A percentile compares a stretch with the other conserved stretches of the same genome.
These are phyloP conservation scores for Coniochaeta sp. DNA, from an alignment of 2,329 filamentous ascomycete species.

Conservation along the genomic window DNA sequence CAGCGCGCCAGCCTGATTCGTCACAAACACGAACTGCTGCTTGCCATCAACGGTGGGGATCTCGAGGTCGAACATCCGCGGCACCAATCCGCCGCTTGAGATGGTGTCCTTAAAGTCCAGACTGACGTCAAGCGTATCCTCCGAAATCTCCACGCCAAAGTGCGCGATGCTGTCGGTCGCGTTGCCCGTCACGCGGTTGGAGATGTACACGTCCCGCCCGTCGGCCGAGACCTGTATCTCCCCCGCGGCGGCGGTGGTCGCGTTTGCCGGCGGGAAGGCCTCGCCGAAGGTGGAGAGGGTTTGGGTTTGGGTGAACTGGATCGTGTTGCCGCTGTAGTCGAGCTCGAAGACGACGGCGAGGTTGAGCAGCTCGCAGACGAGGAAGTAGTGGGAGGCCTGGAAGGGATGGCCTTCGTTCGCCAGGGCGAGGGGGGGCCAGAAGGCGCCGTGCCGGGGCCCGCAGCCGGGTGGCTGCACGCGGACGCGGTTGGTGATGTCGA, in stretches of 20 bases:
- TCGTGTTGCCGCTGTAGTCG: conserved; percentile 25
- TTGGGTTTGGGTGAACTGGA: conserved; percentile 29
- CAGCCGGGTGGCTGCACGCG: conserved; percentile 28
- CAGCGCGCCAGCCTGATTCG: conserved; percentile 35
- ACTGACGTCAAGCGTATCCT: conserved; percentile 18
- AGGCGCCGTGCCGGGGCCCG: conserved; percentile 44
- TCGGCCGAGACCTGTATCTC: conserved; percentile 35
- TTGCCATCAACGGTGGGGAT: conserved; percentile 20
- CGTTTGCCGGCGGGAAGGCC: conserved; percentile 24
- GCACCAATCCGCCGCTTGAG: conserved; percentile 27
- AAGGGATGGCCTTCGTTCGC: neutral
- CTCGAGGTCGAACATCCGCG: conserved; percentile 40
- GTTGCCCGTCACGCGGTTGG: conserved; percentile 41
- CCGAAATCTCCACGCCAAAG: conserved; percentile 27
- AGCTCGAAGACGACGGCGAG: conserved; percentile 34
- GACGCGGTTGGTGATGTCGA: conserved; percentile 26
- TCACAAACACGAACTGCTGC: conserved; percentile 32
- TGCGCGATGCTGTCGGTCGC: conserved; percentile 39
- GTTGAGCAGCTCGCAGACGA: conserved; percentile 40
- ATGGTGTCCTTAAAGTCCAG: conserved; percentile 27
- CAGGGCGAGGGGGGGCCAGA: conserved; percentile 28
- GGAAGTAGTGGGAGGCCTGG: conserved; percentile 35
- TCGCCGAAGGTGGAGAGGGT: conserved; percentile 33
- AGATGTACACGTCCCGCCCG: conserved; percentile 39
- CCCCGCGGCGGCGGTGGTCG: conserved; percentile 33